phyloP scores from a whole-genome alignment of 768 basidiomycete genomes.

The Strobilomyces echinocephalus region DNA sequence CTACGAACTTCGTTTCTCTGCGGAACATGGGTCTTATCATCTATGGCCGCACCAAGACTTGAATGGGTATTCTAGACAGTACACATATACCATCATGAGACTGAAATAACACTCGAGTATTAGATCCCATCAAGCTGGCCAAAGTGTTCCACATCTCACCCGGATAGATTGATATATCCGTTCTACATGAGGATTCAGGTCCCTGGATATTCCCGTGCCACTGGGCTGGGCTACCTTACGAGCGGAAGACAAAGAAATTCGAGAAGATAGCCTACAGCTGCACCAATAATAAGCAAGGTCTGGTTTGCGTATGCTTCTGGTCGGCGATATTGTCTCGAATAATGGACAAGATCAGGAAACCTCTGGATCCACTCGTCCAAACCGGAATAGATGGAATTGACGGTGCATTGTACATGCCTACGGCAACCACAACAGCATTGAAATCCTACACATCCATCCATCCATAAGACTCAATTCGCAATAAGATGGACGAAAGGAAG shows the following conservation, averaged over 20 bases:
- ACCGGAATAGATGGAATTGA: conserved; percentile 14
- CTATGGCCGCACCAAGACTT: neutral
- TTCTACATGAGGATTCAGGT: conserved; percentile 7
- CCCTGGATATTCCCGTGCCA: conserved; percentile 11
- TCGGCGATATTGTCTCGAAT: conserved; percentile 37
- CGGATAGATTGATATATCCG: conserved; percentile 12
- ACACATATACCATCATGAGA: neutral
- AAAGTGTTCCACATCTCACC: neutral
- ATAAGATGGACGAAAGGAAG: neutral
- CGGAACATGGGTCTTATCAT: neutral
- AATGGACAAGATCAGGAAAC: conserved; percentile 34
- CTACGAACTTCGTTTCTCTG: neutral
- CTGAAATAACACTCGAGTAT: neutral
- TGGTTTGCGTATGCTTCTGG: conserved; percentile 35
- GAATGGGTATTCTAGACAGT: no score
- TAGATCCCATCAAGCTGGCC: neutral
- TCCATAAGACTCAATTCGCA: neutral
- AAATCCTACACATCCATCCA: conserved; percentile 4
- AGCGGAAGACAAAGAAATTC: neutral
- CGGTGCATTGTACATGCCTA: conserved; percentile 10
- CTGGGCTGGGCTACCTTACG: neutral
- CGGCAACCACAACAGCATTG: conserved; percentile 12
- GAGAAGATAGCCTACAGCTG: conserved; percentile 3
- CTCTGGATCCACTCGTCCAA: conserved; percentile 10
- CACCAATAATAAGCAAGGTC: conserved; percentile 41